Base-by-base conservation (phyloP, 169 alveolate species). In the Eimeria maxima region DNA sequence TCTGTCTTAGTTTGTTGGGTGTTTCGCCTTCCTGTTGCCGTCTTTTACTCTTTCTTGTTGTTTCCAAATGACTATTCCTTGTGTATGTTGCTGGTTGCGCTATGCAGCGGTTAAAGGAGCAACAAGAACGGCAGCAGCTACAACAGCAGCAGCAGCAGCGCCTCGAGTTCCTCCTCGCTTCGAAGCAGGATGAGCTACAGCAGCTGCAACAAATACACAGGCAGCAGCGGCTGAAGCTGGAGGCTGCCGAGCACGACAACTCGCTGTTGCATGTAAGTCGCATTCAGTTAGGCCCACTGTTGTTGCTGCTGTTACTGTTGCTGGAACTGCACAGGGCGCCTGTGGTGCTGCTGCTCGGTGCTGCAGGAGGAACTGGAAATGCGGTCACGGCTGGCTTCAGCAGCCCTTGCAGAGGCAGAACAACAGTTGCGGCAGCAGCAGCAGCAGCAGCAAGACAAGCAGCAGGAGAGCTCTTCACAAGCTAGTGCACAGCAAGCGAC, bases 351-450 rank as follows among this genome's bases (percentile, higher is more conserved):
- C 45, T 80, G 60, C 90, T 33, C 47, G 90, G 47, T 44, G 71
- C 90, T 83, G 44, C 91, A 83, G 91, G 91, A 83, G 20, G 91
- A 83, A 53, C 91, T 83, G 91, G 91, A 83, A 60, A 83, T 83
- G 91, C 74, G 91, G 18, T 83, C 91, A n/a, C 91, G 91, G 67
- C 91, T 83, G 18, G 91, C 91, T 10, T 83, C 91, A 16, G 91
- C 91, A 27, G 91, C 91, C 67, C 91, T 83, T 55, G 91, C 91
- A 27, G 91, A 83, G 53, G 91, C 91, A 38, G 91, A 83, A 55
- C 91, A 83, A 67, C 67, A 78, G 89, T 67, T 78, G 89, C 89
- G 89, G 89, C 89, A 78, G 89, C 84, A 74, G 84, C 84, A 73
- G 55, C 73, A 63, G 73, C 73, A 63, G 74, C 89, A 78, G 87